Evolutionary conservation across 106 monocot genomes (phyloP).

Genomic region (Dioscorea zingiberensis): DNA sequence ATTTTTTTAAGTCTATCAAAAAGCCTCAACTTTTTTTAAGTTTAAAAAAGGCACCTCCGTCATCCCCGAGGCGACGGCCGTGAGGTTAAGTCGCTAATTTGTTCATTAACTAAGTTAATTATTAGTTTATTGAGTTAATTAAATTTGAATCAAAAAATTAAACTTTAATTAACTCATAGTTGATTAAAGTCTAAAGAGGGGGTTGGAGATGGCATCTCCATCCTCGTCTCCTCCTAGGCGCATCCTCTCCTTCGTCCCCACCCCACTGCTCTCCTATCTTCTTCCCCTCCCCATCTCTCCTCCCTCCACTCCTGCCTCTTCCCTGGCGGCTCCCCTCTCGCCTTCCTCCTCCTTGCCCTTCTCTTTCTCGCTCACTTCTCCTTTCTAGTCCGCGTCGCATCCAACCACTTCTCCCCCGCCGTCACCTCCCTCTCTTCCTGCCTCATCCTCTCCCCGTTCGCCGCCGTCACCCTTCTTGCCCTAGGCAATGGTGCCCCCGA

Average conservation of each 20-base stretch:
- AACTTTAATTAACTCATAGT: no score
- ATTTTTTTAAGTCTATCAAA: no score
- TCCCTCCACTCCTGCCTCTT: conserved; percentile 15
- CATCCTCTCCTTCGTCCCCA: not conserved
- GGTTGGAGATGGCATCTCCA: no score
- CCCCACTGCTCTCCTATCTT: conserved; percentile 13
- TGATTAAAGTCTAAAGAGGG: no score
- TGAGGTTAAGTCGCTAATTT: no score
- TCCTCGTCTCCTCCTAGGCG: conserved; percentile 3
- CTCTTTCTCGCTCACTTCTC: conserved; percentile 54
- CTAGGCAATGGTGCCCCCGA: conserved; percentile 96
- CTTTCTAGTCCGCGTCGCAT: conserved; percentile 42
- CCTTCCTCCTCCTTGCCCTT: conserved; percentile 43
- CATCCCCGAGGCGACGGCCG: no score
- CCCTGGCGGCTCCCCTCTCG: conserved; percentile 29
- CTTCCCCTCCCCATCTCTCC: conserved; percentile 13
- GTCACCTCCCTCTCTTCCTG: conserved; percentile 28
- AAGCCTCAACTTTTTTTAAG: no score
- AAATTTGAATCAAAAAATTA: no score
- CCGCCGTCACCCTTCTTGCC: conserved; percentile 90
- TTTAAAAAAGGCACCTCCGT: no score
- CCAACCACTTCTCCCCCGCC: conserved; percentile 50
- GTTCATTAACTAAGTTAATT: no score
- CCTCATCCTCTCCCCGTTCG: conserved; percentile 73
- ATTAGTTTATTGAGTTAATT: no score